These are phyloP conservation scores for Lasiosphaeris hirsuta DNA, from an alignment of 495 filamentous ascomycete species.

Conservation along the genomic window DNA sequence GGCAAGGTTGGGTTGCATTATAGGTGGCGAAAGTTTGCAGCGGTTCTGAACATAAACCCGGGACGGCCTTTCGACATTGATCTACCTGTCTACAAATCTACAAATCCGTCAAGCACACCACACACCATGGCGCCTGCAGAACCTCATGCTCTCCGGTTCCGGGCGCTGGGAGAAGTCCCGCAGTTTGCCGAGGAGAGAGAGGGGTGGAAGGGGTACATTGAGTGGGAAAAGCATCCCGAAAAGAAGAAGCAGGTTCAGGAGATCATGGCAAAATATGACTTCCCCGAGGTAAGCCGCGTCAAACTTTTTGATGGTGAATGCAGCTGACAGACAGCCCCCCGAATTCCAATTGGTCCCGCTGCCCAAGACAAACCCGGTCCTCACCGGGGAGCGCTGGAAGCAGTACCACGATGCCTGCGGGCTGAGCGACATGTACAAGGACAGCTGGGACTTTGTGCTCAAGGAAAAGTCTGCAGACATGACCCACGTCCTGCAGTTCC, in stretches of 20 bases:
- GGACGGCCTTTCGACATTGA: too few relatives aligned
- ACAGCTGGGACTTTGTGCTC: conserved; percentile 56
- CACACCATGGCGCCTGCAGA: conserved; percentile 18
- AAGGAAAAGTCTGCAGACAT: conserved; percentile 63
- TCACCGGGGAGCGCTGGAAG: conserved; percentile 61
- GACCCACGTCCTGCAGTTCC: conserved; percentile 66
- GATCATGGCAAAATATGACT: conserved; percentile 55
- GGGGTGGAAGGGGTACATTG: conserved; percentile 49
- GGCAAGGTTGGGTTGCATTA: too few relatives aligned
- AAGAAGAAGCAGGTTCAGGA: conserved; percentile 57
- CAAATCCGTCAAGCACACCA: neutral
- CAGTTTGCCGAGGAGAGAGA: conserved; percentile 22
- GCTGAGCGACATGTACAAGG: conserved; percentile 46
- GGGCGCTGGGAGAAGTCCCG: conserved; percentile 18
- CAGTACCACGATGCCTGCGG: conserved; percentile 61
- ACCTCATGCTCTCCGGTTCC: conserved; percentile 21
- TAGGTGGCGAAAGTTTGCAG: too few relatives aligned
- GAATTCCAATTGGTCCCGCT: conserved; percentile 60
- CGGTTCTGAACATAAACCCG: too few relatives aligned
- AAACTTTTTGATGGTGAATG: neutral
- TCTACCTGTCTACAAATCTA: too few relatives aligned
- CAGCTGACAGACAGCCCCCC: conserved; percentile 34
- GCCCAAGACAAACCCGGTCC: conserved; percentile 59
- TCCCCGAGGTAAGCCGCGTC: conserved; percentile 30
- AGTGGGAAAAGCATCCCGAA: conserved; percentile 68